Percentiles rank a stretch among this genome's conserved stretches.
These are phyloP conservation scores for Simplicillium sp. DNA, from an alignment of 2,329 filamentous ascomycete genomes.

Conservation along the genomic window DNA sequence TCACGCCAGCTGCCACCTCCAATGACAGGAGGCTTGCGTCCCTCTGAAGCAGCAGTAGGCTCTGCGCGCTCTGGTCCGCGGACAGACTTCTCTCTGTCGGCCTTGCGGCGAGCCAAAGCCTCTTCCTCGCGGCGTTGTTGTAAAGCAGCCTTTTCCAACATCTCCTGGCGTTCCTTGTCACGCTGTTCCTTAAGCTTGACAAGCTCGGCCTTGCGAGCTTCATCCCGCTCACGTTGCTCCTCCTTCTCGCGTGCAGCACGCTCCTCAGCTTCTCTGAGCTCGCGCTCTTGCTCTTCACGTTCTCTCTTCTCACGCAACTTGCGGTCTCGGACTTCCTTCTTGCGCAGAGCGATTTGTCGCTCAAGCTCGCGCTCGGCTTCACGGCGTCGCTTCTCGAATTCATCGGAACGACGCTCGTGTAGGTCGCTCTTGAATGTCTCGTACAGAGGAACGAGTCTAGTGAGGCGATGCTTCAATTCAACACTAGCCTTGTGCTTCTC, in stretches of 20 bases:
- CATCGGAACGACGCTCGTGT: conserved; percentile 78
- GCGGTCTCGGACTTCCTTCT: conserved; percentile 80
- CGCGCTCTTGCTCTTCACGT: conserved; percentile 73
- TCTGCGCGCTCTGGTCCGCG: conserved; percentile 27
- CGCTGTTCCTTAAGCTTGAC: conserved; percentile 57
- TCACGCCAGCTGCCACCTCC: conserved; percentile 34
- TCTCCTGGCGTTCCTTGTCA: conserved; percentile 59
- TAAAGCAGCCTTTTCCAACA: conserved; percentile 51
- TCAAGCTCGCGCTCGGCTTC: conserved; percentile 89
- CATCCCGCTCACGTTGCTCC: conserved; percentile 70
- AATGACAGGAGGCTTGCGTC: conserved; percentile 20
- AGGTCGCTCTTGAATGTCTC: conserved; percentile 75
- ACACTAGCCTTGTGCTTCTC: conserved; percentile 87
- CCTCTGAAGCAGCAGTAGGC: conserved; percentile 16
- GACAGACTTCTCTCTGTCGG: conserved; percentile 45
- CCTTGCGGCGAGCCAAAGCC: conserved; percentile 65
- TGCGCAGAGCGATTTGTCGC: conserved; percentile 77
- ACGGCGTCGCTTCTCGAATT: conserved; percentile 90
- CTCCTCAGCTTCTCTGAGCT: conserved; percentile 77
- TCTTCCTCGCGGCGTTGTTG: conserved; percentile 84
- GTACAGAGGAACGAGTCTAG: conserved; percentile 74
- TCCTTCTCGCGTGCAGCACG: conserved; percentile 72
- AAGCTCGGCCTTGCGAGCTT: conserved; percentile 66
- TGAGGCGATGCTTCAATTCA: conserved; percentile 86
- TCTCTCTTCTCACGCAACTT: conserved; percentile 76